phyloP scores from a whole-genome alignment of 1,284 basidiomycete species.

The Paramarasmius palmivorus region DNA sequence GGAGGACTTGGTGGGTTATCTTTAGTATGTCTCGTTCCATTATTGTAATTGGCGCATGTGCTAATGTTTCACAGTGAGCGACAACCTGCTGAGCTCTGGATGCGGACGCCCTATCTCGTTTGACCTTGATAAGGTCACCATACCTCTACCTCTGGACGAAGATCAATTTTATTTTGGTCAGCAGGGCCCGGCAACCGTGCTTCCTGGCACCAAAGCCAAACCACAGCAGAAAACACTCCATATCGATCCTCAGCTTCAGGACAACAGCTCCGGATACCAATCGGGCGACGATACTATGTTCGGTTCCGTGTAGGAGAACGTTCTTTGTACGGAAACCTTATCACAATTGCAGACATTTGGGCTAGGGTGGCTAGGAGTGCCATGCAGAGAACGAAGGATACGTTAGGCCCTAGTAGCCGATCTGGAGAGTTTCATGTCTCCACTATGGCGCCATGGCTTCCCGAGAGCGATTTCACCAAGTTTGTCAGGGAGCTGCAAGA shows the following conservation, averaged over 20 bases:
- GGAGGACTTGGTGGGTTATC: slow-evolving; percentile 19
- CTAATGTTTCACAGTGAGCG: slow-evolving; percentile 7
- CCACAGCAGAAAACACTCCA: slow-evolving; percentile 10
- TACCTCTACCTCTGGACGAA: slow-evolving; percentile 19
- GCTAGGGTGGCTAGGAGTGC: slow-evolving; percentile 18
- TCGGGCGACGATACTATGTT: not conserved
- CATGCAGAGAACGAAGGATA: slow-evolving; percentile 11
- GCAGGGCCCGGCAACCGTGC: slow-evolving; percentile 15
- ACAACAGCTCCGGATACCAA: not conserved
- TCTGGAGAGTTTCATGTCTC: not conserved
- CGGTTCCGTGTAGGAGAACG: slow-evolving; percentile 11
- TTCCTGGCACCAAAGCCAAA: slow-evolving; percentile 13
- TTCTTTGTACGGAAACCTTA: slow-evolving; percentile 17
- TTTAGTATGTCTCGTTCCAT: slow-evolving; percentile 14
- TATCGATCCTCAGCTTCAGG: slow-evolving; percentile 16
- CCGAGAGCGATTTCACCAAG: slow-evolving; percentile 15
- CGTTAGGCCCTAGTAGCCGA: not conserved
- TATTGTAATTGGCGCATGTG: not conserved
- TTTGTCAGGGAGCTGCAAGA: slow-evolving; percentile 11
- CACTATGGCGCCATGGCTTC: slow-evolving; percentile 13
- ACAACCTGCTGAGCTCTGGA: slow-evolving; percentile 16
- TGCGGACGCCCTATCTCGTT: slow-evolving; percentile 17
- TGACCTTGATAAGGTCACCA: slow-evolving; percentile 17
- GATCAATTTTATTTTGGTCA: slow-evolving; percentile 19
- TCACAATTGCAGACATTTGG: slow-evolving; percentile 19